Evolutionary conservation across 2,329 filamentous ascomycete species (phyloP).

Genomic region (Onygenales sp.): DNA sequence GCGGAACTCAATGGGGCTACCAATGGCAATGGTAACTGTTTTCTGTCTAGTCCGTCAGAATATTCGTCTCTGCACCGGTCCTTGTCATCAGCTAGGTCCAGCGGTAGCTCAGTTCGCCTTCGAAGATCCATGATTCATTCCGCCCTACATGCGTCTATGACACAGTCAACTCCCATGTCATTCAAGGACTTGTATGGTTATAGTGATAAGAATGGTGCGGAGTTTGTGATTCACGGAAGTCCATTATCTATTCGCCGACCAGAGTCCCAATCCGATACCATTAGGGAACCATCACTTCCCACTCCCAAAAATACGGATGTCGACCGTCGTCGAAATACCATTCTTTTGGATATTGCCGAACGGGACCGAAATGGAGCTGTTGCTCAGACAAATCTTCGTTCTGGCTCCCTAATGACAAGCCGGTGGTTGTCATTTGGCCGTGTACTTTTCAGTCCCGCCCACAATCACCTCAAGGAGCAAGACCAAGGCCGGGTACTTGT

Average conservation of each 20-base stretch:
- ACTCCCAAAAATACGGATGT: slow-evolving; percentile 16
- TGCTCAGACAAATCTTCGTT: slow-evolving; percentile 37
- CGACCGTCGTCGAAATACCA: slow-evolving; percentile 24
- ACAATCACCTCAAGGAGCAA: slow-evolving; percentile 33
- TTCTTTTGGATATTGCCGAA: slow-evolving; percentile 31
- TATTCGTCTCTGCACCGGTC: slow-evolving; percentile 16
- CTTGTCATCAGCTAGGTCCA: slow-evolving; percentile 18
- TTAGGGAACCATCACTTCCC: neutral
- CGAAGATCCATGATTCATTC: slow-evolving; percentile 43
- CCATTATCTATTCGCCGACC: slow-evolving; percentile 12
- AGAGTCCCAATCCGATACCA: slow-evolving; percentile 18
- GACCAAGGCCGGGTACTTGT: slow-evolving; percentile 37
- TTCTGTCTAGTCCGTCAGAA: slow-evolving; percentile 13
- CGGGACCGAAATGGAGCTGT: slow-evolving; percentile 31
- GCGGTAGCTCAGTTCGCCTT: slow-evolving; percentile 29
- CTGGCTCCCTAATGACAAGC: slow-evolving; percentile 42
- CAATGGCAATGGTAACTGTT: neutral
- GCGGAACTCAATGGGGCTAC: slow-evolving; percentile 20
- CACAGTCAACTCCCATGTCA: slow-evolving; percentile 43
- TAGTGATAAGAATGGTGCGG: slow-evolving; percentile 16
- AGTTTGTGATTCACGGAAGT: slow-evolving; percentile 14
- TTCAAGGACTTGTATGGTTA: slow-evolving; percentile 45
- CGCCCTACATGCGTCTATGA: slow-evolving; percentile 39
- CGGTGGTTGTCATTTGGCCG: slow-evolving; percentile 42
- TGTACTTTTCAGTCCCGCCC: slow-evolving; percentile 41